phyloP scores from a whole-genome alignment of 2,329 filamentous ascomycete genomes.

The Exophiala lecanii-corni region DNA sequence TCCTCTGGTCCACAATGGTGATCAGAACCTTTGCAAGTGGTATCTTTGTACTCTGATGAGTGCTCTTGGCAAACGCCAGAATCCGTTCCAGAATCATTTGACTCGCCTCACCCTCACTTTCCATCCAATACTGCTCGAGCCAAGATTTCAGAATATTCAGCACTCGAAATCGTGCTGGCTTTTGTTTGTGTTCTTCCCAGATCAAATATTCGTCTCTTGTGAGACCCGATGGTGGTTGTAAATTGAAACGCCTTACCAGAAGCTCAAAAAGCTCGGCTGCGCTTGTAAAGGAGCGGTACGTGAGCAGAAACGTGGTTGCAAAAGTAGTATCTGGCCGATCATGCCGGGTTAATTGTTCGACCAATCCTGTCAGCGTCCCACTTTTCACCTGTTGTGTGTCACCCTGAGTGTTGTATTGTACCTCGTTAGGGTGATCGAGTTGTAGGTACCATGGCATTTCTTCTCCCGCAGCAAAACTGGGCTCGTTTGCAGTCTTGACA shows the following conservation, averaged over 20 bases:
- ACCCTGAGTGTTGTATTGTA: constrained; percentile 83
- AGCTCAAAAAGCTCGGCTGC: constrained; percentile 89
- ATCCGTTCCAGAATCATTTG: constrained; percentile 82
- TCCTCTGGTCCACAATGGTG: constrained; percentile 79
- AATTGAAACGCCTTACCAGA: constrained; percentile 83
- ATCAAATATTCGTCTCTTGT: constrained; percentile 69
- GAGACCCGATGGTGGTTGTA: constrained; percentile 83
- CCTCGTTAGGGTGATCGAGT: constrained; percentile 81
- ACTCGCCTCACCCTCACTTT: constrained; percentile 77
- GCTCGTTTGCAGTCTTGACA: constrained; percentile 14
- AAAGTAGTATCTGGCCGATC: constrained; percentile 93
- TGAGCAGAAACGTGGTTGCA: constrained; percentile 96
- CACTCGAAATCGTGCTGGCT: constrained; percentile 89
- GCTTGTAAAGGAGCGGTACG: constrained; percentile 90
- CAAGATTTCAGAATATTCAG: constrained; percentile 97
- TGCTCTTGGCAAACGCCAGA: constrained; percentile 84
- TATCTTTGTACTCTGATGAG: constrained; percentile 87
- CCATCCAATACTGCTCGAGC: constrained; percentile 99
- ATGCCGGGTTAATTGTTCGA: constrained; percentile 92
- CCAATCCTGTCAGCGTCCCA: constrained; percentile 80
- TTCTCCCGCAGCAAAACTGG: constrained; percentile 52
- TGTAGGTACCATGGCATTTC: constrained; percentile 79
- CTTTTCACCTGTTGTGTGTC: constrained; percentile 74
- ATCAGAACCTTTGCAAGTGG: constrained; percentile 81
- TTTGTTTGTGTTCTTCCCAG: constrained; percentile 94